These are phyloP conservation scores for Aspergillus felis DNA, from an alignment of 2,329 filamentous ascomycete genomes.

Conservation along the genomic window DNA sequence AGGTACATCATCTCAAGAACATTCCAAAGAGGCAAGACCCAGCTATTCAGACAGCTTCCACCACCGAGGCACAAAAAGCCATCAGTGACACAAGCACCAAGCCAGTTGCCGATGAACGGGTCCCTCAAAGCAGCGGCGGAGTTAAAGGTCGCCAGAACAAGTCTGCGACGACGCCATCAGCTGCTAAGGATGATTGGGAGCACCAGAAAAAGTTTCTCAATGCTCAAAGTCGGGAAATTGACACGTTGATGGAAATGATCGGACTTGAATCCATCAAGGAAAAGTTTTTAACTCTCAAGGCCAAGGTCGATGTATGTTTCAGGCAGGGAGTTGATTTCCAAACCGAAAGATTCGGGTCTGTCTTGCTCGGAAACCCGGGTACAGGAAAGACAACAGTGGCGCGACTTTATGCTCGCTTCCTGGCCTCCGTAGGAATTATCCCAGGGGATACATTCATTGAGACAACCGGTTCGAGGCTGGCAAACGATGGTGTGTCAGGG, in stretches of 20 bases:
- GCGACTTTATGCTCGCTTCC: conserved; percentile 63
- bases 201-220: conserved; percentile 53
- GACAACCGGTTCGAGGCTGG: conserved; percentile 64
- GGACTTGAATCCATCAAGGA: conserved; percentile 67
- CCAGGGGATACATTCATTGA: conserved; percentile 61
- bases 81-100: background rate
- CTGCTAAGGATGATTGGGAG: conserved; percentile 57
- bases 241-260: conserved; percentile 65
- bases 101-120: background rate
- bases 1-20: conserved; percentile 1
- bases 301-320: conserved; percentile 56
- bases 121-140: background rate
- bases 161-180: conserved; percentile 6
- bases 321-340: conserved; percentile 55
- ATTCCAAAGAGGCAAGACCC: conserved; percentile 7
- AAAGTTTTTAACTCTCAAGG: conserved; percentile 60
- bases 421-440: conserved; percentile 59
- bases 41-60: background rate
- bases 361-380: conserved; percentile 69
- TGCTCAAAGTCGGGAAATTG: conserved; percentile 52
- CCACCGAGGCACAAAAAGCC: background rate
- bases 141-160: background rate
- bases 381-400: conserved; percentile 75
- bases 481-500: conserved; percentile 57
- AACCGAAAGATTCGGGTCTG: conserved; percentile 59